Evolutionary conservation across 2,329 filamentous ascomycete species (phyloP).

Genomic region (Pseudonectria foliicola): DNA sequence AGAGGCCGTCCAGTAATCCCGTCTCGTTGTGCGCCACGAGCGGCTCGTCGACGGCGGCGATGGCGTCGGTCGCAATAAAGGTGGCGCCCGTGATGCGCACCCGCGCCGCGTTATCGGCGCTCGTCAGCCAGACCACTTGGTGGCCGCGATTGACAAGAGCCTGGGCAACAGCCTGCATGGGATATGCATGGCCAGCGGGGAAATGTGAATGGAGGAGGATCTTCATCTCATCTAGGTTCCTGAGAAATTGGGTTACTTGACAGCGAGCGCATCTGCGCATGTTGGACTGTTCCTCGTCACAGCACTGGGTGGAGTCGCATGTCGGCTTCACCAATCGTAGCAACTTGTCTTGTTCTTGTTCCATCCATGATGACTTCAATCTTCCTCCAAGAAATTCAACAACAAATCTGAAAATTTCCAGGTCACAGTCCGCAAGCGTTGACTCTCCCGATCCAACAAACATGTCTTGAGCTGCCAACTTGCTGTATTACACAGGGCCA

Average conservation of each 20-base stretch:
- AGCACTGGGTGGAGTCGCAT: too few species aligned
- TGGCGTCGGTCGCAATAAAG: constrained; percentile 25
- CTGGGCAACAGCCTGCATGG: constrained; percentile 32
- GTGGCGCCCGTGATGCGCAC: constrained; percentile 27
- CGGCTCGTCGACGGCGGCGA: constrained; percentile 25
- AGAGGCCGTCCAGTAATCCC: constrained; percentile 25
- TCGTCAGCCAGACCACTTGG: constrained; percentile 32
- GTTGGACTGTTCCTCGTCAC: too few species aligned
- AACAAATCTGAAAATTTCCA: too few species aligned
- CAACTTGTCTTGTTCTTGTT: too few species aligned
- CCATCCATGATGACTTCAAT: too few species aligned
- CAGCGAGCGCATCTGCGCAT: neutral
- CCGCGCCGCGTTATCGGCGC: constrained; percentile 25
- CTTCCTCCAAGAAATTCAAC: too few species aligned
- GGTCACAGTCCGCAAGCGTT: too few species aligned
- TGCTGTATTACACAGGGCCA: too few species aligned
- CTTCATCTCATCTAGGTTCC: constrained; percentile 27
- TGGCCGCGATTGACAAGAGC: constrained; percentile 31
- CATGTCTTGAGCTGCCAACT: too few species aligned
- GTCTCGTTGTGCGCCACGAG: constrained; percentile 21
- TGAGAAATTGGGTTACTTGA: neutral
- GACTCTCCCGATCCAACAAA: too few species aligned
- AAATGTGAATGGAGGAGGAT: constrained; percentile 34
- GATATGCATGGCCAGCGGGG: constrained; percentile 32
- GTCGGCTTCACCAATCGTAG: too few species aligned